Evolutionary conservation across 2,329 filamentous ascomycete genomes (phyloP).

Genomic region (Cercospora citrullina): DNA sequence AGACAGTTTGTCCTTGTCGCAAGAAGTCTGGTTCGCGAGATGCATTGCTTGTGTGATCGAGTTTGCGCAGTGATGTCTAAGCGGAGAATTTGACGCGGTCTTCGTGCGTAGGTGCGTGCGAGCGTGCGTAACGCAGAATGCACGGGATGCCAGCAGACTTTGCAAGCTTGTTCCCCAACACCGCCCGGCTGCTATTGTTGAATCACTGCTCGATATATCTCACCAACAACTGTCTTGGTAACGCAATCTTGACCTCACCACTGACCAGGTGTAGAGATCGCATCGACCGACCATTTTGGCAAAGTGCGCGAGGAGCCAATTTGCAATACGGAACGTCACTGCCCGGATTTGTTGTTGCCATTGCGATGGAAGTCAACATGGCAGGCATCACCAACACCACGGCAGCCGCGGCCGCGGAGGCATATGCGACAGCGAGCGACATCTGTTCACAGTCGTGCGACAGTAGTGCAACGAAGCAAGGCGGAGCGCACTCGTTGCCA

Average conservation of each 20-base stretch:
- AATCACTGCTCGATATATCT: neutral
- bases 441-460: neutral
- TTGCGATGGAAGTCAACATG: neutral
- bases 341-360: neutral
- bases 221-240: neutral
- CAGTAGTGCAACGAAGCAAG: neutral
- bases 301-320: neutral
- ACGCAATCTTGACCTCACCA: neutral
- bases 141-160: neutral
- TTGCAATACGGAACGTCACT: neutral
- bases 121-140: neutral
- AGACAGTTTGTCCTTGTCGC: neutral
- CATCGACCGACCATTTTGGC: neutral
- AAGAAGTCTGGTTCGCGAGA: neutral
- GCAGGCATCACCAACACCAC: neutral
- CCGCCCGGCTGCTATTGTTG: neutral
- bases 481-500: neutral
- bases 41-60: neutral
- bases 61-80: neutral
- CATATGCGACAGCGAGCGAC: neutral
- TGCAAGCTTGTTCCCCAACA: neutral
- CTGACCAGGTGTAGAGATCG: neutral
- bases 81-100: neutral
- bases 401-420: neutral
- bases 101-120: neutral